Evolutionary conservation across 345 rosid genomes (phyloP).

Genomic region (Gossypium anomalum): DNA sequence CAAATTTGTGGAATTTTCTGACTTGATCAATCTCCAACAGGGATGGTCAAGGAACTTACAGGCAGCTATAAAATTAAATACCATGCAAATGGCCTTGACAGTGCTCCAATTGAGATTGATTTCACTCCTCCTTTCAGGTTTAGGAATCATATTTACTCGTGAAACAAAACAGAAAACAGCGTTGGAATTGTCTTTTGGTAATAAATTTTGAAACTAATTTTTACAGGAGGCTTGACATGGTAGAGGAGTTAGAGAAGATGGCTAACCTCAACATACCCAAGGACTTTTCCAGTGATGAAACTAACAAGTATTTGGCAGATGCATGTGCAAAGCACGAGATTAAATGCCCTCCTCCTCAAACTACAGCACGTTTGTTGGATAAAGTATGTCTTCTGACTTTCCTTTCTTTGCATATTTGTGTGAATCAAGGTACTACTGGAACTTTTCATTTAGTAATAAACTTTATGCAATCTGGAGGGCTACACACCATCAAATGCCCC

Average conservation of each 20-base stretch:
- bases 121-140: conserved; percentile 98
- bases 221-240: conserved; percentile 82
- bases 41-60: conserved; percentile 85
- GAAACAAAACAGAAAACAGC: background rate
- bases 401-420: background rate
- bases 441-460: background rate
- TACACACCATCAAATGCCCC: background rate
- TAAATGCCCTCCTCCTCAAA: conserved; percentile 90
- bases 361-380: conserved; percentile 82
- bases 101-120: conserved; percentile 89
- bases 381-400: conserved; percentile 44
- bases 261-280: conserved; percentile 86
- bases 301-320: conserved; percentile 65
- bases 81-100: conserved; percentile 79
- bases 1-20: background rate
- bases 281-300: conserved; percentile 75
- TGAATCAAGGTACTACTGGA: background rate
- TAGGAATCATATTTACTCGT: conserved; percentile 6
- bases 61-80: conserved; percentile 87
- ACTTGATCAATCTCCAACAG: conserved; percentile 30
- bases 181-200: background rate
- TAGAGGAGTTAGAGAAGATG: conserved; percentile 78
- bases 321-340: conserved; percentile 72
- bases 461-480: background rate
- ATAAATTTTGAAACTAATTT: background rate